phyloP scores from a whole-genome alignment of 1,284 basidiomycete species.

The Microbotryum lychnidis-dioicae region DNA sequence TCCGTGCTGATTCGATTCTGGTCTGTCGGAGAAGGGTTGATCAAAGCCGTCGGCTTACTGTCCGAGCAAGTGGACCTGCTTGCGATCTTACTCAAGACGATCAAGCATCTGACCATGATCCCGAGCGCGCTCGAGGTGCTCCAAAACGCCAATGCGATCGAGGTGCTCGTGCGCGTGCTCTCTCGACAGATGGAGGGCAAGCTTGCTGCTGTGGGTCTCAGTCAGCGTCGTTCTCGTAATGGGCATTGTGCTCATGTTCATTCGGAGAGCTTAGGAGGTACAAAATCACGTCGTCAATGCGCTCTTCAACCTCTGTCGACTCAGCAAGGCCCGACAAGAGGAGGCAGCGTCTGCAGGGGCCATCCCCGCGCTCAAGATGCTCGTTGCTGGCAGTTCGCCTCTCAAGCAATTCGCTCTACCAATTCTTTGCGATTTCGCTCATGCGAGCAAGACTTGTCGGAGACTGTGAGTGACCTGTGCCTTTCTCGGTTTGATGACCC shows the following conservation, averaged over 20 bases:
- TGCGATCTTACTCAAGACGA: conserved; percentile 81
- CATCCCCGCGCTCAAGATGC: conserved; percentile 77
- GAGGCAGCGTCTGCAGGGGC: conserved; percentile 93
- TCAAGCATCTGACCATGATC: conserved; percentile 93
- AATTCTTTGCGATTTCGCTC: conserved; percentile 88
- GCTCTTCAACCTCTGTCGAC: conserved; percentile 85
- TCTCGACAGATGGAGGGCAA: conserved; percentile 70
- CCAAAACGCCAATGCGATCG: conserved; percentile 91
- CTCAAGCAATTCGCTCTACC: conserved; percentile 94
- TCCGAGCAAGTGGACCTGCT: conserved; percentile 62
- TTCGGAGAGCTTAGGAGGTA: conserved; percentile 58
- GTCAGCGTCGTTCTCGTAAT: not conserved
- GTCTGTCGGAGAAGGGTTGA: conserved; percentile 47
- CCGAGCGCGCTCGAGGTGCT: conserved; percentile 80
- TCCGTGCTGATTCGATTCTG: not conserved
- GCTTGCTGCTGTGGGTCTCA: conserved; percentile 61
- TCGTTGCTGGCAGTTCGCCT: conserved; percentile 78
- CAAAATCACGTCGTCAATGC: conserved; percentile 90
- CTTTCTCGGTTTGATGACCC: not conserved
- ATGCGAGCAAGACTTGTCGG: conserved; percentile 82
- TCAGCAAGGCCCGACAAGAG: conserved; percentile 88
- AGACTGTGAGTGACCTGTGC: conserved; percentile 50
- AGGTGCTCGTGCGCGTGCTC: conserved; percentile 74
- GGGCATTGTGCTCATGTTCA: not conserved
- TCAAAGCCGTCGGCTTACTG: conserved; percentile 72